These are phyloP conservation scores for Suillus sp. DNA, from an alignment of 768 basidiomycete species.

Conservation along the genomic window DNA sequence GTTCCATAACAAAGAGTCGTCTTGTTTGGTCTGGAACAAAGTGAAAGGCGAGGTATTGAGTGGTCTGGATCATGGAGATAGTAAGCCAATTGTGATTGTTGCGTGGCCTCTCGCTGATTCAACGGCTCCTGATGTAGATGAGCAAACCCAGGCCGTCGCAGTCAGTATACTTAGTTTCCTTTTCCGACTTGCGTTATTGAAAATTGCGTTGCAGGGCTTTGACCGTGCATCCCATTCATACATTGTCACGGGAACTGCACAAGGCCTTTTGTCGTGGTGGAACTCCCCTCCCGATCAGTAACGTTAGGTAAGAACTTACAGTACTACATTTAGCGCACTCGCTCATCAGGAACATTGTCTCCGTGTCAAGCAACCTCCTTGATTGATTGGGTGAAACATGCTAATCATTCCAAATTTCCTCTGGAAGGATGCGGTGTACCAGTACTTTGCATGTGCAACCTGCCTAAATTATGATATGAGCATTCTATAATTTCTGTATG, in stretches of 20 bases:
- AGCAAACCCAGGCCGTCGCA: constrained; percentile 36
- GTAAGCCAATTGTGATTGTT: constrained; percentile 35
- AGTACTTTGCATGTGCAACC: constrained; percentile 29
- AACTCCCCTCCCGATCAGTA: constrained; percentile 28
- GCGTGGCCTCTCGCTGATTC: constrained; percentile 11
- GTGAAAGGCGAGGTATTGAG: constrained; percentile 53
- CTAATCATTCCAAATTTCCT: constrained; percentile 9
- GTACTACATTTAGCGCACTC: not conserved
- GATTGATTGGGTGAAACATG: constrained; percentile 9
- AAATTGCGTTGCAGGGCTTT: constrained; percentile 42
- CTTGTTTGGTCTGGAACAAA: constrained; percentile 64
- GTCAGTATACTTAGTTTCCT: constrained; percentile 25
- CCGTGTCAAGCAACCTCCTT: constrained; percentile 8
- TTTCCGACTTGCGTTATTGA: constrained; percentile 29
- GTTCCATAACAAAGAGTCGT: constrained; percentile 56
- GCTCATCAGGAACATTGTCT: constrained; percentile 8
- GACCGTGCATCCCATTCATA: constrained; percentile 42
- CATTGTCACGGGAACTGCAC: constrained; percentile 58
- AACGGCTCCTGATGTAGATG: constrained; percentile 27
- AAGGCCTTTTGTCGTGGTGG: constrained; percentile 63
- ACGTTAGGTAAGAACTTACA: not conserved
- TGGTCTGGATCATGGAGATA: constrained; percentile 62
- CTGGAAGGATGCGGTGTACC: constrained; percentile 32
- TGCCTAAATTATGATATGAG: constrained; percentile 26
- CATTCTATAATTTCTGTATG: constrained; percentile 32